Evolutionary conservation across 345 rosid species (phyloP), one percentile per base, ranked within the genome.

Genomic region (Moricandia moricandioides): DNA sequence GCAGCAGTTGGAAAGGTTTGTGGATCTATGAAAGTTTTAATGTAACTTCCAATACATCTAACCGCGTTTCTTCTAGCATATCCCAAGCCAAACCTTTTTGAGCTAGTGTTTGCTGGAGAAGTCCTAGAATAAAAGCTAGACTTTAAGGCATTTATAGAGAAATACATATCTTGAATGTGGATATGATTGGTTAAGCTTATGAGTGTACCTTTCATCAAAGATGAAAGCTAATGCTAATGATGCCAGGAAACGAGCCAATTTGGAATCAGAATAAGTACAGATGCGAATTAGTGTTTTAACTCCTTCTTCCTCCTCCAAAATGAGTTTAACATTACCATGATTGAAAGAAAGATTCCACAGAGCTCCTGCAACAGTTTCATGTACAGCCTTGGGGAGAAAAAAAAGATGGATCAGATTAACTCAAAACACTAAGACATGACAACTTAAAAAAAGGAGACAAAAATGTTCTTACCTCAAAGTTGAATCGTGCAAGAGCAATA

Each of bases 301-400:
- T 72, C 97, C 97, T 21, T 86, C 87, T 86, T 84, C 94, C 79
- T 84, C 94, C 79, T 83, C 87, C 43, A 86, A 88, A 65, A 91
- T 89, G 40, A 87, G 86, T 21, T 87, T 82, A 78, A 92, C 97
- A 56, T 89, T 91, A 14, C 86, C 83, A 10, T 85, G 82, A 74
- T 87, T 85, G 69, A 85, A 89, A 81, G 97, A 87, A 81, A 91
- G 94, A 77, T 87, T 91, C 94, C 92, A 89, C 37, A 91, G 89
- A 71, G 97, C 97, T 64, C 94, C 94, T 0, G 92, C 94, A 16
- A 94, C 94, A 31, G 89, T 86, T 82, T 89, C 94, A 80, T 89
- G 94, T 77, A 91, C 97, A 86, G 86, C 97, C 97, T 91, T 85
- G 31, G 24, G 12, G 65, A 16, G 65, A 16, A 12, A 26, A 14